Percentiles rank a stretch among this genome's conserved stretches.
phyloP scores from a whole-genome alignment of 2,329 filamentous ascomycete genomes.

The Microdochium paspali region DNA sequence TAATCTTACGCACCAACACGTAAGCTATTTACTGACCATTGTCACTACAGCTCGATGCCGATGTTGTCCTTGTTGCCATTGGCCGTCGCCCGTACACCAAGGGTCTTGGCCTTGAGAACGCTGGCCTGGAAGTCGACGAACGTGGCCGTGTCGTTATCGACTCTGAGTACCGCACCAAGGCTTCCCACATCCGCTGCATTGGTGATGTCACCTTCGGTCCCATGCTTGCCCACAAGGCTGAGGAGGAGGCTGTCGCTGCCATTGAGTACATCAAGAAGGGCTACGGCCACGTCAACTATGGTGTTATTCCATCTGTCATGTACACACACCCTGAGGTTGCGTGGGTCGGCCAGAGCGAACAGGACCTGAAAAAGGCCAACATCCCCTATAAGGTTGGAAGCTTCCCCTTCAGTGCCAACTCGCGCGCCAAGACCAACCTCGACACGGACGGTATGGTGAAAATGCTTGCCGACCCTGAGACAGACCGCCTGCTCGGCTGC shows the following conservation, averaged over 20 bases:
- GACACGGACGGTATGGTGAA: slow-evolving; percentile 95
- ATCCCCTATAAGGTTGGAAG: slow-evolving; percentile 87
- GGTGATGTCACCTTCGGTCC: slow-evolving; percentile 95
- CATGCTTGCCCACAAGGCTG: slow-evolving; percentile 99
- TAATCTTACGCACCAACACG: no score
- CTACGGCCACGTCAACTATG: slow-evolving; percentile 98
- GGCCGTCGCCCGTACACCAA: slow-evolving; percentile 90
- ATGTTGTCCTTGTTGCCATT: slow-evolving; percentile 94
- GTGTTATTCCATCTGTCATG: slow-evolving; percentile 96
- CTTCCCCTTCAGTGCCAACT: slow-evolving; percentile 98
- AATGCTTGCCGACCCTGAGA: slow-evolving; percentile 93
- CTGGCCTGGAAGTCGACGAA: slow-evolving; percentile 86
- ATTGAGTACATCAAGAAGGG: slow-evolving; percentile 98
- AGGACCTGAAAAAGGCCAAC: slow-evolving; percentile 82
- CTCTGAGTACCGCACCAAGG: slow-evolving; percentile 96
- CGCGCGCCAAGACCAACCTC: slow-evolving; percentile 95
- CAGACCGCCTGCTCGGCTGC: slow-evolving; percentile 86
- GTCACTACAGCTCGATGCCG: slow-evolving; percentile 57
- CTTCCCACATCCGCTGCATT: slow-evolving; percentile 92
- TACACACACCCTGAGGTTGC: slow-evolving; percentile 98
- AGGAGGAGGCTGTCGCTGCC: slow-evolving; percentile 92
- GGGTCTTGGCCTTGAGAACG: slow-evolving; percentile 87
- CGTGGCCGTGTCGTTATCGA: slow-evolving; percentile 93
- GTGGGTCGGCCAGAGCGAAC: slow-evolving; percentile 97
- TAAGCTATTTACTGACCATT: no score